Percentiles rank a stretch among this genome's conserved stretches.
Conservation (phyloP, 768 basidiomycete species). For the Suillus plorans region DNA sequence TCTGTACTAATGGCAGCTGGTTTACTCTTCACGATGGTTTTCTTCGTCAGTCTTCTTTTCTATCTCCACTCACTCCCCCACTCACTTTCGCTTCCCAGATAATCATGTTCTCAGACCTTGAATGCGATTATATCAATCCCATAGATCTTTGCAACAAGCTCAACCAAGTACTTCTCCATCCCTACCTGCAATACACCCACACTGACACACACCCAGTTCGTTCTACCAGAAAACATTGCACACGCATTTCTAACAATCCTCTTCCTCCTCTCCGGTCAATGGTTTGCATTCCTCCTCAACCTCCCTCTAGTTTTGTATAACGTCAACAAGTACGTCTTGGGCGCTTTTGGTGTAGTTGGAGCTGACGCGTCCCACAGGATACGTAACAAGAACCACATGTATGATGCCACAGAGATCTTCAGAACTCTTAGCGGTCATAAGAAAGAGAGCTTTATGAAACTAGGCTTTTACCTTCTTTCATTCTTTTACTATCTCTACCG, state of each 20-base stretch:
- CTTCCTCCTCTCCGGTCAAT: slow-evolving; percentile 96
- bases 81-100: slow-evolving; percentile 55
- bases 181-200: too few species aligned
- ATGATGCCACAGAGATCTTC: slow-evolving; percentile 99
- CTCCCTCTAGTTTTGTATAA: slow-evolving; percentile 87
- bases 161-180: slow-evolving; percentile 69
- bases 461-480: slow-evolving; percentile 89
- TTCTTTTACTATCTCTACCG: slow-evolving; percentile 92
- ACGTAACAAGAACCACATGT: slow-evolving; percentile 93
- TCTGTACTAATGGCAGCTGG: slow-evolving; percentile 94
- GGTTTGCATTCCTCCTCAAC: slow-evolving; percentile 90
- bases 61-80: neutral
- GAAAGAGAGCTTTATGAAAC: slow-evolving; percentile 94
- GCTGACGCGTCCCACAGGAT: slow-evolving; percentile 53
- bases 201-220: slow-evolving; percentile 60
- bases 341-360: neutral
- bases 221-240: slow-evolving; percentile 92
- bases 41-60: slow-evolving; percentile 73
- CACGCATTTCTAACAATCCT: slow-evolving; percentile 89
- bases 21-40: slow-evolving; percentile 97
- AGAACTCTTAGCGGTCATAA: slow-evolving; percentile 91
- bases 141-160: slow-evolving; percentile 99
- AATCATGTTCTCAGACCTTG: slow-evolving; percentile 99
- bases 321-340: slow-evolving; percentile 80
- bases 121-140: slow-evolving; percentile 99